These are phyloP conservation scores for Ophiostoma sp. DNA, from an alignment of 2,329 filamentous ascomycete species.

Conservation along the genomic window DNA sequence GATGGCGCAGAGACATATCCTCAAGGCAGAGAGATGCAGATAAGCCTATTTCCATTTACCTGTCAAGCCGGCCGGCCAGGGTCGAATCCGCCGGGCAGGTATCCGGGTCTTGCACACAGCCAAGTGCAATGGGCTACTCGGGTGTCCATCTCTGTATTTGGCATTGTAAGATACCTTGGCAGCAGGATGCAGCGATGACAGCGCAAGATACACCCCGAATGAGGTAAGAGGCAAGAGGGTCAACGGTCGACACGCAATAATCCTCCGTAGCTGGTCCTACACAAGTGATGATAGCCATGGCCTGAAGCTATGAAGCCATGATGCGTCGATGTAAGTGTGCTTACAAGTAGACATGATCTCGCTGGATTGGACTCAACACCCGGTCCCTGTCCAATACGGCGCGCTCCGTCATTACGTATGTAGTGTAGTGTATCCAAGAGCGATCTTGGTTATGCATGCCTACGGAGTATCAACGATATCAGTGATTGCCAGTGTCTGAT, in stretches of 20 bases:
- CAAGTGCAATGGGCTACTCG: background rate
- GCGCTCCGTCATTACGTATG: constrained; percentile 6
- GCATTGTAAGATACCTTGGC: too few species aligned
- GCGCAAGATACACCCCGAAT: constrained; percentile 11
- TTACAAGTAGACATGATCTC: too few species aligned
- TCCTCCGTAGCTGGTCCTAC: background rate
- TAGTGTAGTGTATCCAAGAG: background rate
- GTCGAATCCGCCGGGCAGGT: constrained; percentile 7
- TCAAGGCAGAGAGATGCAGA: too few species aligned
- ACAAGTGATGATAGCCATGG: constrained; percentile 8
- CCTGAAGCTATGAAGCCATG: background rate
- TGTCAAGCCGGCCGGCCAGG: background rate
- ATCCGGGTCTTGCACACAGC: constrained; percentile 6
- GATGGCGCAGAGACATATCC: background rate
- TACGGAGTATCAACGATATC: background rate
- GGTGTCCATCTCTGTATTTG: background rate
- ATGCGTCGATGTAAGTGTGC: background rate
- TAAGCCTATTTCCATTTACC: background rate
- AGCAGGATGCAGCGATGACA: too few species aligned
- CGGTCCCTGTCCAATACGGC: background rate
- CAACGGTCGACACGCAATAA: constrained; percentile 12
- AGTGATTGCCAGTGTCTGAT: background rate
- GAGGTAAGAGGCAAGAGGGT: constrained; percentile 1
- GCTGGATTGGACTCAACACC: background rate
- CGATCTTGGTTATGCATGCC: background rate